Evolutionary conservation across 2,329 filamentous ascomycete species (phyloP).

Genomic region (Huntiella omanensis): DNA sequence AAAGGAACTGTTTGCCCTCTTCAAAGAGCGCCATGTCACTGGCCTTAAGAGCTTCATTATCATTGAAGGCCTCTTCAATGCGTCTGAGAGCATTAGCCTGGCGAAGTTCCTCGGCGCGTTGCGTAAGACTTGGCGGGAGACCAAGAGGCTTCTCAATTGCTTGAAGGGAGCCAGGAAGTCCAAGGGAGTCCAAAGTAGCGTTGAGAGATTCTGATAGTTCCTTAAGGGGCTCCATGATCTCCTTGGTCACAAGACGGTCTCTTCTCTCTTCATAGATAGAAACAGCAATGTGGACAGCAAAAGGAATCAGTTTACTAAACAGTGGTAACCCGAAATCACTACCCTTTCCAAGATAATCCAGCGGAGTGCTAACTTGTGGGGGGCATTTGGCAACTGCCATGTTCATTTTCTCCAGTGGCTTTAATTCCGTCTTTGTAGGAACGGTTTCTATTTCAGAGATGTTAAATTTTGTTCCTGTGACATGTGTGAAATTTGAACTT

Average conservation of each 20-base stretch:
- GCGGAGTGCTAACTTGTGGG: conserved; percentile 62
- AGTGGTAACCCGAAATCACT: conserved; percentile 67
- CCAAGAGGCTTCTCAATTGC: conserved; percentile 89
- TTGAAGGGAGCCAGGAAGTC: conserved; percentile 80
- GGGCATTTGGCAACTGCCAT: conserved; percentile 73
- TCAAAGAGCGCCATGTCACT: conserved; percentile 62
- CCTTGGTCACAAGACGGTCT: conserved; percentile 77
- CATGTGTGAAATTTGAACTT: conserved; percentile 15
- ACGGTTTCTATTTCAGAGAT: conserved; percentile 41
- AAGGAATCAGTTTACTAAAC: conserved; percentile 83
- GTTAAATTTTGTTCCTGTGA: background rate
- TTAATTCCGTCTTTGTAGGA: conserved; percentile 74
- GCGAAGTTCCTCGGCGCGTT: conserved; percentile 84
- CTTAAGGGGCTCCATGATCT: conserved; percentile 71
- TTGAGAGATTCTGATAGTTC: conserved; percentile 62
- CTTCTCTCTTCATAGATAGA: conserved; percentile 88
- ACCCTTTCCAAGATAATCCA: conserved; percentile 60
- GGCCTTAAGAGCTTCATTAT: conserved; percentile 75
- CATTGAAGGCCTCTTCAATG: conserved; percentile 61
- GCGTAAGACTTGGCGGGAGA: conserved; percentile 63
- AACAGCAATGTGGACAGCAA: conserved; percentile 84
- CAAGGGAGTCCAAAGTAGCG: conserved; percentile 60
- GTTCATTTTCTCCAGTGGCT: conserved; percentile 64
- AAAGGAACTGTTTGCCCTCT: conserved; percentile 62
- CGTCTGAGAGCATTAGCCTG: conserved; percentile 73